phyloP scores from a whole-genome alignment of 2,329 filamentous ascomycete species.

The Trichoderma atrobrunneum region DNA sequence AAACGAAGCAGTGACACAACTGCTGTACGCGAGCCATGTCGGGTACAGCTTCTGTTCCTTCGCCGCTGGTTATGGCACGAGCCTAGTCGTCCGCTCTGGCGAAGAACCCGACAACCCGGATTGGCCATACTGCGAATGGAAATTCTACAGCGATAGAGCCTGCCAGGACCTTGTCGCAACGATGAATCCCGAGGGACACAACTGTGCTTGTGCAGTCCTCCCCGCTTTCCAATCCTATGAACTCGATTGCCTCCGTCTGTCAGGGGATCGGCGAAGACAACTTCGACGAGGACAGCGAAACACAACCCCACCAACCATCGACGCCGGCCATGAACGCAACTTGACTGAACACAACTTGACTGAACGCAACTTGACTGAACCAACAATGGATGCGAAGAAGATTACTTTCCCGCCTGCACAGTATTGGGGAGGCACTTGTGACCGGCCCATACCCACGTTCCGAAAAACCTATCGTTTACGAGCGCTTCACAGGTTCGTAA shows the following conservation, averaged over 20 bases:
- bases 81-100: neutral
- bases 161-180: neutral
- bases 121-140: neutral
- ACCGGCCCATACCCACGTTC: neutral
- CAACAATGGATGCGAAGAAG: neutral
- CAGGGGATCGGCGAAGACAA: neutral
- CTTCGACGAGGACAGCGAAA: neutral
- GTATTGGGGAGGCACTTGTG: neutral
- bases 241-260: neutral
- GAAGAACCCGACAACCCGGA: neutral
- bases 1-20: neutral
- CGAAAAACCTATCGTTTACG: neutral
- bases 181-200: neutral
- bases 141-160: neutral
- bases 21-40: neutral
- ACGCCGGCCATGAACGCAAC: neutral
- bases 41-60: neutral
- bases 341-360: too few relatives aligned
- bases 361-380: neutral
- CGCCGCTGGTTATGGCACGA: neutral
- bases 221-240: neutral
- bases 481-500: neutral
- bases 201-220: neutral
- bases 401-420: neutral
- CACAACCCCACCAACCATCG: neutral